Evolutionary conservation across 129 eudicot genomes (phyloP).

Genomic region (Mikania micrantha): DNA sequence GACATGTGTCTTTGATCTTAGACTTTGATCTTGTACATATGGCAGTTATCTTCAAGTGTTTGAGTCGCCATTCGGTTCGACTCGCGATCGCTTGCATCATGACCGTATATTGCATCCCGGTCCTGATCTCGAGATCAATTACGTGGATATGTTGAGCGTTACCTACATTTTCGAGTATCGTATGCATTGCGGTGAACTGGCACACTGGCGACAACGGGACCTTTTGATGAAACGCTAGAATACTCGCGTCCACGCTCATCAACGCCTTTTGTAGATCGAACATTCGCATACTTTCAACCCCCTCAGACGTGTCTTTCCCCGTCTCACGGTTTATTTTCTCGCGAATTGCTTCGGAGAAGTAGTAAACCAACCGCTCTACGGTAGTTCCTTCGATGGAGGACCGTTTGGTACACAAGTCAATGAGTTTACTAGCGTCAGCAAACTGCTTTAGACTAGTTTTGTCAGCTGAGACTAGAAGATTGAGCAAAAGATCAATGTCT

Average conservation of each 20-base stretch:
- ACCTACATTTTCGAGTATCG: constrained; percentile 27
- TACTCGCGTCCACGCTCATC: background rate
- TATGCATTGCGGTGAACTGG: constrained; percentile 29
- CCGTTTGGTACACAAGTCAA: constrained; percentile 18
- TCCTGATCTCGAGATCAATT: constrained; percentile 39
- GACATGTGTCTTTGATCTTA: constrained; percentile 6
- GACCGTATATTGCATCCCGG: constrained; percentile 30
- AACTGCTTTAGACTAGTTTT: constrained; percentile 34
- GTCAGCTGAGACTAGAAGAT: constrained; percentile 45
- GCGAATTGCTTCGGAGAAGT: constrained; percentile 35
- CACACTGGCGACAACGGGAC: constrained; percentile 23
- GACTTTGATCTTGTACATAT: constrained; percentile 30
- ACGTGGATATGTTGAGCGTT: constrained; percentile 33
- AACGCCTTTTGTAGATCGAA: constrained; percentile 7
- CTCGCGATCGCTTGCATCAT: constrained; percentile 44
- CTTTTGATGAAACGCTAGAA: constrained; percentile 17
- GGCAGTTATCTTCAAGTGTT: constrained; percentile 45
- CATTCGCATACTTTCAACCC: constrained; percentile 7
- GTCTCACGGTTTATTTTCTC: constrained; percentile 42
- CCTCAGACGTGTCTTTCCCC: constrained; percentile 6
- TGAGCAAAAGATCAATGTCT: constrained; percentile 29
- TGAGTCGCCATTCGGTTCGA: constrained; percentile 10
- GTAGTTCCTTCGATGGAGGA: constrained; percentile 28
- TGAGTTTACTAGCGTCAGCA: constrained; percentile 22
- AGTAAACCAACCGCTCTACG: constrained; percentile 35